phyloP scores from a whole-genome alignment of 257 asterid genomes.

The Rauvolfia tetraphylla region DNA sequence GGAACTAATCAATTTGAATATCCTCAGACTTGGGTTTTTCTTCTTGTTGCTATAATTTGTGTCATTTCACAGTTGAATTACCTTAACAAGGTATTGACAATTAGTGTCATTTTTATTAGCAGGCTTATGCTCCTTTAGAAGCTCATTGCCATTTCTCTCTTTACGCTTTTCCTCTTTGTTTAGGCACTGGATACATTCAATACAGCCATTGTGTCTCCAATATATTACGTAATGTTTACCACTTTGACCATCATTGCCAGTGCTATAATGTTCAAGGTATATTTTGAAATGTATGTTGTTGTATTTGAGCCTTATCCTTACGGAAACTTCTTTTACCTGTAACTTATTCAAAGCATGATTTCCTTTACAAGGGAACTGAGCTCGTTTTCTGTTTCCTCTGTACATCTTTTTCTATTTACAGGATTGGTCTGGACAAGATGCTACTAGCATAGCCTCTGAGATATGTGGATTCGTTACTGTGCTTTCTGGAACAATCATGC shows the following conservation, averaged over 20 bases:
- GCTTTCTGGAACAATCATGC: conserved; percentile 72
- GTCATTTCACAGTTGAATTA: conserved; percentile 75
- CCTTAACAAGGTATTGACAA: conserved; percentile 62
- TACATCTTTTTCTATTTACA: conserved; percentile 15
- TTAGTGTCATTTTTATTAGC: conserved; percentile 3
- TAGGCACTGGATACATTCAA: conserved; percentile 90
- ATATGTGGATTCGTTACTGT: conserved; percentile 62
- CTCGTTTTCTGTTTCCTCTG: not conserved
- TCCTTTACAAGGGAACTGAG: not conserved
- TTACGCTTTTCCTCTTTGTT: conserved; percentile 6
- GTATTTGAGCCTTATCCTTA: not conserved
- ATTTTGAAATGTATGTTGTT: not conserved
- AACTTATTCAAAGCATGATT: not conserved
- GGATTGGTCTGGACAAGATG: conserved; percentile 86
- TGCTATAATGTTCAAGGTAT: conserved; percentile 76
- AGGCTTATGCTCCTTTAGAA: not conserved
- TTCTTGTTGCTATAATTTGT: conserved; percentile 56
- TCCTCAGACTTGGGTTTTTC: conserved; percentile 74
- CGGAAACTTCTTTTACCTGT: not conserved
- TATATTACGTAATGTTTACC: conserved; percentile 88
- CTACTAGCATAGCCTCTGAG: conserved; percentile 65
- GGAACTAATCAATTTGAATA: conserved; percentile 70
- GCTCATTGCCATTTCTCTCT: not conserved
- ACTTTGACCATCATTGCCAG: conserved; percentile 78
- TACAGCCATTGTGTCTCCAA: conserved; percentile 82